Evolutionary conservation across 2,329 filamentous ascomycete genomes (phyloP).

Genomic region (Colletotrichum lini): DNA sequence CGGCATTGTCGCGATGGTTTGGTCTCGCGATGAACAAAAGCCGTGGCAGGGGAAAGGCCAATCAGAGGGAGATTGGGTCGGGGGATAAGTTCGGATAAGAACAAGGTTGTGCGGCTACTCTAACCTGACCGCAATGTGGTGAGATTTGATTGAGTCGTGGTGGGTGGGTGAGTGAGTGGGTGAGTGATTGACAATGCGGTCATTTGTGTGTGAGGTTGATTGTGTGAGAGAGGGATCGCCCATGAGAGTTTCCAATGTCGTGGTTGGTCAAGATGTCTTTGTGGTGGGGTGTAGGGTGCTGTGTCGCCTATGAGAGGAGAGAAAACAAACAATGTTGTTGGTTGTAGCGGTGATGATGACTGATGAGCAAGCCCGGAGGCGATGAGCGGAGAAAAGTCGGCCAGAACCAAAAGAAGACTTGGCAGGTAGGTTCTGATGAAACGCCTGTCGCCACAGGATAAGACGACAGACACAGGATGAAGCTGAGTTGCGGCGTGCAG

Average conservation of each 20-base stretch:
- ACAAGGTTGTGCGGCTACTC: not conserved
- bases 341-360: not conserved
- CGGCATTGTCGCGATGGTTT: conserved; percentile 30
- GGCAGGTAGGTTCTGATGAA: conserved; percentile 18
- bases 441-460: conserved; percentile 30
- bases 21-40: not conserved
- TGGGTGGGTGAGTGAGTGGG: conserved; percentile 6
- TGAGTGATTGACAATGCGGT: conserved; percentile 14
- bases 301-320: not conserved
- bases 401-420: not conserved
- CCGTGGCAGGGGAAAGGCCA: not conserved
- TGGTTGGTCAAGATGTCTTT: conserved; percentile 10
- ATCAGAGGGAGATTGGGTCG: not conserved
- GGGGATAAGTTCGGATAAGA: not conserved
- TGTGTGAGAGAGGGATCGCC: conserved; percentile 3
- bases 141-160: not conserved
- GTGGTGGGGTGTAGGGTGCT: conserved; percentile 1
- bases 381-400: conserved; percentile 25
- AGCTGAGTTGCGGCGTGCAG: not conserved
- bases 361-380: not conserved
- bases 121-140: not conserved
- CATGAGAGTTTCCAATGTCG: not conserved
- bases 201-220: conserved; percentile 24
- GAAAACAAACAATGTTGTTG: too few species aligned
- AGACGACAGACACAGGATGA: conserved; percentile 34